Base-by-base conservation (phyloP, 768 basidiomycete species). In the Leccinum olivaceopallidum region DNA sequence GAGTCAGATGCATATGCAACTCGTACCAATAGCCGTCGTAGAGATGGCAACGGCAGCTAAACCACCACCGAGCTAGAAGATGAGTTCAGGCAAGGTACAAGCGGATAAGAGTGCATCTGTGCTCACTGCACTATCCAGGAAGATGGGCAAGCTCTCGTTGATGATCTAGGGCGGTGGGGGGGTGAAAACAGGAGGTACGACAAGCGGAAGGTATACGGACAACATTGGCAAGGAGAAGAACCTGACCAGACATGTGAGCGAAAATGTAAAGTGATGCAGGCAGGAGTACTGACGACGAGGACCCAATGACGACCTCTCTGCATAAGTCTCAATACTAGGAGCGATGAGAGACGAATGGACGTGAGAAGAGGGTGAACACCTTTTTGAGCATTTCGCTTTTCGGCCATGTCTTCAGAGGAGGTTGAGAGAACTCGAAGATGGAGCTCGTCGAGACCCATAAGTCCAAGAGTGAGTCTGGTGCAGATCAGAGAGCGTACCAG, bases 401-500 rank as follows among this genome's bases (percentile, higher is more conserved):
- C 91, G 22, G 67, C 79, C 6, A 76, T 63, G 69, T 93, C 81
- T n/a, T 90, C 90, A 0, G 93, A 94, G 9, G 92, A 91, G 2
- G 86, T 82, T 0, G 92, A 80, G 47, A 97, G 80, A 4, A 96
- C 95, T 18, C 93, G 85, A 6, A 97, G 82, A 67, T 96, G 92
- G 16, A 97, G 83, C 61, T 94, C 92, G 64, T 97, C 94, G 18
- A 95, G 81, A 2, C 95, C 95, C 95, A 96, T 96, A 28, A 97
- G 79, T 1, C 93, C 95, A 30, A 97, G 85, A 0, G 95, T 97
- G 56, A 97, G 77, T 3, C 94, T 94, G 65, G 20, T 13, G 2
- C 36, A 16, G 9, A 26, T 70, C 12, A 49, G 57, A 3, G 50
- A 2, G 24, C 44, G n/a, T 47, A 20, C 10, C 5, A 20, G 10